phyloP scores from a whole-genome alignment of 2,329 filamentous ascomycete genomes.

The Aspergillus sp. region DNA sequence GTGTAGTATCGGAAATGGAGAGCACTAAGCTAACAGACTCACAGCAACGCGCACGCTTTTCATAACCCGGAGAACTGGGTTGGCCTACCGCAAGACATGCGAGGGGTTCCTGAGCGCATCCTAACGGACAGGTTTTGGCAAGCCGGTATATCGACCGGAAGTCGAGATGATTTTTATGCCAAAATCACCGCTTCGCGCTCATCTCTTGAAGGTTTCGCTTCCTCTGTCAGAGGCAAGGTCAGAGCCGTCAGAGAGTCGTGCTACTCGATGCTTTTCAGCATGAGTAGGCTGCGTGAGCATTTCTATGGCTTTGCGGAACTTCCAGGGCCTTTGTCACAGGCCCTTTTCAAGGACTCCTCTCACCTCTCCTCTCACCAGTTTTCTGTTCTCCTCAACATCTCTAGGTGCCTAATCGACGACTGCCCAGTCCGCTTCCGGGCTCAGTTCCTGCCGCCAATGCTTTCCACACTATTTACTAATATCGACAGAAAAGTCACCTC shows the following conservation, averaged over 20 bases:
- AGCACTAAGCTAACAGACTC: slow-evolving; percentile 18
- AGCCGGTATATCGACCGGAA: slow-evolving; percentile 92
- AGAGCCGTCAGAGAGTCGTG: slow-evolving; percentile 89
- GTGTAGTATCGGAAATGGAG: slow-evolving; percentile 14
- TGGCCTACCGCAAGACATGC: slow-evolving; percentile 74
- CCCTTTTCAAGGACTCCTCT: slow-evolving; percentile 80
- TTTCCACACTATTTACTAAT: slow-evolving; percentile 80
- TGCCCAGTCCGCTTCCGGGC: slow-evolving; percentile 79
- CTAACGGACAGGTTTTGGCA: slow-evolving; percentile 98
- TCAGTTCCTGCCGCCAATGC: slow-evolving; percentile 82
- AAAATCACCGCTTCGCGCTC: slow-evolving; percentile 85
- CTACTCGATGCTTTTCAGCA: slow-evolving; percentile 91
- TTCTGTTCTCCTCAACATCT: slow-evolving; percentile 87
- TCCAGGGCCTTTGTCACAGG: slow-evolving; percentile 78
- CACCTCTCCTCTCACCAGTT: slow-evolving; percentile 90
- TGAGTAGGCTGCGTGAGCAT: slow-evolving; percentile 82
- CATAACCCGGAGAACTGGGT: slow-evolving; percentile 87
- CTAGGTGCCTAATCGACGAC: slow-evolving; percentile 86
- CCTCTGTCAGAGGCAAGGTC: slow-evolving; percentile 85
- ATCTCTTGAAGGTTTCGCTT: slow-evolving; percentile 91
- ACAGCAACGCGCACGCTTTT: slow-evolving; percentile 83
- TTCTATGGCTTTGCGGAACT: slow-evolving; percentile 92
- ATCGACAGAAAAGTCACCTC: slow-evolving; percentile 84
- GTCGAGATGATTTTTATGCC: slow-evolving; percentile 94
- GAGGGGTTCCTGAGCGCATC: slow-evolving; percentile 76